Percentiles rank a stretch among this genome's conserved stretches.
Conservation (phyloP, 306 rosid genomes). For the Vigna mungo region DNA sequence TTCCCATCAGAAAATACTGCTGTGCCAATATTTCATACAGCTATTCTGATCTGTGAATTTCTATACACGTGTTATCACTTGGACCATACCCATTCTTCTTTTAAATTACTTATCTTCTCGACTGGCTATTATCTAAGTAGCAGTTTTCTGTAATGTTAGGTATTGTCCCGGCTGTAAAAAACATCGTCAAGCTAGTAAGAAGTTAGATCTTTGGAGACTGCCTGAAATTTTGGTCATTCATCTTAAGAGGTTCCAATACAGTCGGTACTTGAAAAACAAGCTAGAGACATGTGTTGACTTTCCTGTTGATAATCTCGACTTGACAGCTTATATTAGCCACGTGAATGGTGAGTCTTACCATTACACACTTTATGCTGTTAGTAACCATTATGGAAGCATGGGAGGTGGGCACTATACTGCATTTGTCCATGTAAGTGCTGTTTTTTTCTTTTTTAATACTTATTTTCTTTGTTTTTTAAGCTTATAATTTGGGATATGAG, state of each 20-base stretch:
- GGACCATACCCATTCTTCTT: constrained; percentile 23
- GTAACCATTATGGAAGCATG: constrained; percentile 98
- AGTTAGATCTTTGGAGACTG: constrained; percentile 98
- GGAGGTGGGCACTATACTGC: constrained; percentile 99
- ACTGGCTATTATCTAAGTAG: constrained; percentile 47
- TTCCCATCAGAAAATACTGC: constrained; percentile 27
- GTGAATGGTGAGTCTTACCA: constrained; percentile 62
- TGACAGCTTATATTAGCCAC: constrained; percentile 75
- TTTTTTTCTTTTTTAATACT: constrained; percentile 30
- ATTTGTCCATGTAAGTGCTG: constrained; percentile 88
- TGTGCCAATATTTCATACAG: constrained; percentile 27
- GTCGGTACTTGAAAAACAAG: constrained; percentile 91
- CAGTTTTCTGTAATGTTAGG: constrained; percentile 56
- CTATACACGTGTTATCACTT: constrained; percentile 23
- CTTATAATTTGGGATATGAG: constrained; percentile 26
- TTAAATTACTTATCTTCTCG: constrained; percentile 35
- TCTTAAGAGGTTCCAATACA: constrained; percentile 96
- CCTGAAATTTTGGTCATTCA: constrained; percentile 98
- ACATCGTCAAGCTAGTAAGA: constrained; percentile 93
- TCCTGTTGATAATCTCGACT: constrained; percentile 86
- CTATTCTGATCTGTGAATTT: constrained; percentile 17
- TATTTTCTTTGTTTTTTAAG: neutral
- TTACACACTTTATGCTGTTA: constrained; percentile 91
- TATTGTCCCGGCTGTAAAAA: constrained; percentile 91
- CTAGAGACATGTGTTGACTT: constrained; percentile 95